Base-by-base conservation (phyloP, 768 basidiomycete species). In the Lentinula raphanica region DNA sequence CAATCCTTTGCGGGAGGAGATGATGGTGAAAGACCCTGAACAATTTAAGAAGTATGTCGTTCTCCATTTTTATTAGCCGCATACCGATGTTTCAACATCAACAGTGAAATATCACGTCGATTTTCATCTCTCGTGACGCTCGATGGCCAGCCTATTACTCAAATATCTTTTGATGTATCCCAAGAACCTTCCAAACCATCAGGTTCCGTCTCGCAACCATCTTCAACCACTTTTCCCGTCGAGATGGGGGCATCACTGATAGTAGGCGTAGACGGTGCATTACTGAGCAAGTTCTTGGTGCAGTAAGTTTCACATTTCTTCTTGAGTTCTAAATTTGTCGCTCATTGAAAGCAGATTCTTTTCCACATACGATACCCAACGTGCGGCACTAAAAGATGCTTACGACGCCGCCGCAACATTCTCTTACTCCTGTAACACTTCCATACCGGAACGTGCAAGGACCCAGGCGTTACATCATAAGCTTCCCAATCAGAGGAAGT, bases 341-440 rank as follows among this genome's bases (percentile, higher is more conserved):
- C 55, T 45, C 57, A 57, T 58, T 56, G 48, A 39, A 7, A 38
- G 11, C 60, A 95, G 92, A 49, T 97, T 88, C 72, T 94, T 98
- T 74, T 83, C 87, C 8, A 69, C 84, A 1, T 95, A 91, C 69
- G 97, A 99, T 69, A 79, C 74, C 19, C 83, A 90, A 62, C 85
- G 96, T 17, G 71, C 79, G 0, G 72, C 77, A 0, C 79, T 98
- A 5, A 66, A 82, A 15, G 77, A 87, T 46, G 92, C 81, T 19
- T 99, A 98, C 68, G 83, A 90, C 59, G 84, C 90, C 0, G 74
- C 81, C 11, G 90, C 95, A n/a, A 95, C 94, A 7, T 94, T 98
- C 69, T 97, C 94, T 1, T 90, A 87, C 68, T 89, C 88, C 19
- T 83, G 84, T 64, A 95, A 94, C 68, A 95, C 94, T 1, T 68